A percentile compares a stretch with the other conserved stretches of the same genome.
phyloP scores from a whole-genome alignment of 2,329 filamentous ascomycete genomes.

The Cladosporium sp. region DNA sequence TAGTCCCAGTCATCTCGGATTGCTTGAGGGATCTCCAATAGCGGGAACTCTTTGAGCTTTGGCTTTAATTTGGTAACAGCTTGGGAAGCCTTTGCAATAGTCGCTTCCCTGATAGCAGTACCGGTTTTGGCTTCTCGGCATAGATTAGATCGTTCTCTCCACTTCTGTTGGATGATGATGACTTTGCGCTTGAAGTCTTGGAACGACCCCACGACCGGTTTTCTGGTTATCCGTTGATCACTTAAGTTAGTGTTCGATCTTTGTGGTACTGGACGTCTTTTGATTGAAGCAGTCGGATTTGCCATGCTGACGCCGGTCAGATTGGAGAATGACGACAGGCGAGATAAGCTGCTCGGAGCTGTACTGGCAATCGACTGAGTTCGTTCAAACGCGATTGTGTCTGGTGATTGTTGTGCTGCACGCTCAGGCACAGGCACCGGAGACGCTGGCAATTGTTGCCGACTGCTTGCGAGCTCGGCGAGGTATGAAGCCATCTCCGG shows the following conservation, averaged over 20 bases:
- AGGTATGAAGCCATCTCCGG: conserved; percentile 23
- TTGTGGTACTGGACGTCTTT: background rate
- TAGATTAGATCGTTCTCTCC: conserved; percentile 22
- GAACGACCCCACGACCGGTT: conserved; percentile 22
- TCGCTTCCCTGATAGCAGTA: background rate
- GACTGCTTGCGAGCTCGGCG: background rate
- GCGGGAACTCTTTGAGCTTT: conserved; percentile 25
- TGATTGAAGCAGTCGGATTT: conserved; percentile 2
- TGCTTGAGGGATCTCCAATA: conserved; percentile 54
- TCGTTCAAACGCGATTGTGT: background rate
- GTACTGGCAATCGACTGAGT: conserved; percentile 1
- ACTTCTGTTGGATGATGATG: conserved; percentile 30
- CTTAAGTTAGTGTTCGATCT: conserved; percentile 10
- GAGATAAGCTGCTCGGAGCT: conserved; percentile 9
- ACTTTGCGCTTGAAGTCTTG: conserved; percentile 33
- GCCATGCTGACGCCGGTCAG: conserved; percentile 6
- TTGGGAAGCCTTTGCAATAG: background rate
- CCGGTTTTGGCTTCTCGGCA: conserved; percentile 4
- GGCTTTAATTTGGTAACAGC: conserved; percentile 13
- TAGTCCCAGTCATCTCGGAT: conserved; percentile 69
- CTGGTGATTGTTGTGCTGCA: background rate
- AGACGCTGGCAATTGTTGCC: background rate
- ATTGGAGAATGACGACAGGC: conserved; percentile 15
- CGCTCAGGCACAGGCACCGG: background rate
- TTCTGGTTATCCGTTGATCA: background rate